Evolutionary conservation across 208 protist species (phyloP).

Genomic region (Leishmania amazonensis): DNA sequence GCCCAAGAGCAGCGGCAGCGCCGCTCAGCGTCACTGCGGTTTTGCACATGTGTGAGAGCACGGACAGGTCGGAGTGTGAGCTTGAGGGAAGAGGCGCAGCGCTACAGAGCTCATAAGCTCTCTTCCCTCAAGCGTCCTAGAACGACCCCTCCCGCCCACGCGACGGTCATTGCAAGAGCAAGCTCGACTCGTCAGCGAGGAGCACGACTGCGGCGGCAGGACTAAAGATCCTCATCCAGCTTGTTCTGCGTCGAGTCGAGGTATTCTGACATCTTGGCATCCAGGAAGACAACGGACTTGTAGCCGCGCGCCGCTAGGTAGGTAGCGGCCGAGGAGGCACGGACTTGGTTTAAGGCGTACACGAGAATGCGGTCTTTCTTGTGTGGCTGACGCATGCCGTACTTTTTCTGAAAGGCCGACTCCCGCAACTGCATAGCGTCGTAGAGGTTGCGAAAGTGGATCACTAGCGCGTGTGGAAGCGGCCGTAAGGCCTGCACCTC

Average conservation of each 20-base stretch:
- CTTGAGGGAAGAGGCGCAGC: not conserved
- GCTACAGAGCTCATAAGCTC: not conserved
- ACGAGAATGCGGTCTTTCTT: constrained; percentile 61
- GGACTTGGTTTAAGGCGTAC: constrained; percentile 45
- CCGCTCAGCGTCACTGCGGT: not conserved
- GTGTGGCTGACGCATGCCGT: constrained; percentile 51
- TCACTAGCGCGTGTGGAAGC: constrained; percentile 55
- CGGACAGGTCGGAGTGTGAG: not conserved
- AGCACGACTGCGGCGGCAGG: not conserved
- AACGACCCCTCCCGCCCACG: not conserved
- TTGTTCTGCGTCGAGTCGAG: constrained; percentile 31
- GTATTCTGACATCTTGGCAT: constrained; percentile 44
- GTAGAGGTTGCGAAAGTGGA: constrained; percentile 55
- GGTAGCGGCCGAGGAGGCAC: constrained; percentile 34
- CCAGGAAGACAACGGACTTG: constrained; percentile 34
- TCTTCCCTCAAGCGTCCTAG: not conserved
- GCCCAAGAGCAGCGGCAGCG: not conserved
- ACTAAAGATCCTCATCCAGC: constrained; percentile 58
- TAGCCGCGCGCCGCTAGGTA: constrained; percentile 39
- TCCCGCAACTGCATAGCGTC: constrained; percentile 48
- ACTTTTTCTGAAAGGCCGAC: constrained; percentile 48
- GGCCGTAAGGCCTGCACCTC: constrained; percentile 47
- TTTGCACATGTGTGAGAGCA: not conserved
- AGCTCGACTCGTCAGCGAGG: not conserved
- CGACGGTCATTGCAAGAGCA: not conserved